Evolutionary conservation across 805 yeast species (phyloP), one percentile per base, ranked within the genome.

Genomic region (Wickerhamomyces kurtzmanii): DNA sequence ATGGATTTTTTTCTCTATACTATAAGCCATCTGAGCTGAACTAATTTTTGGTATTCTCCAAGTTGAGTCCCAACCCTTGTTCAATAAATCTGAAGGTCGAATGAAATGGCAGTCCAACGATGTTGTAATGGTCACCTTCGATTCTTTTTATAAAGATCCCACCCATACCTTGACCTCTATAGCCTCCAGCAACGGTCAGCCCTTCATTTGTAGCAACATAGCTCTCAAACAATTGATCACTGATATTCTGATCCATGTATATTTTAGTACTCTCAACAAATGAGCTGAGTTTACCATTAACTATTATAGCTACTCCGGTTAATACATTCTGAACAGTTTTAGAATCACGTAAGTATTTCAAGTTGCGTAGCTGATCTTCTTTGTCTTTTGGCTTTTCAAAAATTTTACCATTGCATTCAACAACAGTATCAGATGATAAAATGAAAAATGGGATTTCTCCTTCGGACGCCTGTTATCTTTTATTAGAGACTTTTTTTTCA

Each of bases 171-270:
- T 89, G 97, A 33, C 80, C 75, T 41, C 75, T 75, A 56, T 83
- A 87, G 1, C 98, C 98, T 5, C 96, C 98, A 3, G 97, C 95
- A 1, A 83, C 96, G 26, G 67, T 66, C 6, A 62, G 31, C 1
- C 91, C 97, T 48, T 89, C 96, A 14, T 67, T 77, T 3, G 75
- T 56, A 3, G 63, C 64, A 8, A 81, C 78, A 49, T 89, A 89
- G 11, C 62, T 57, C 15, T 65, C 45, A 4, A 89, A 43, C 22
- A 76, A 59, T n/a, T 61, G 71, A 38, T 71, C 73, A 1, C 74
- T 62, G 10, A 75, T 52, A 2, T 45, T 32, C 7, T 54, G 37
- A 30, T 69, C 71, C 43, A 71, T 57, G 13, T 40, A 30, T 5
- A 70, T 39, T 10, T 38, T 37, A 0, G 75, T 67, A 16, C 50